Base-by-base conservation (phyloP, 768 basidiomycete genomes). In the Boletellus emodensis region DNA sequence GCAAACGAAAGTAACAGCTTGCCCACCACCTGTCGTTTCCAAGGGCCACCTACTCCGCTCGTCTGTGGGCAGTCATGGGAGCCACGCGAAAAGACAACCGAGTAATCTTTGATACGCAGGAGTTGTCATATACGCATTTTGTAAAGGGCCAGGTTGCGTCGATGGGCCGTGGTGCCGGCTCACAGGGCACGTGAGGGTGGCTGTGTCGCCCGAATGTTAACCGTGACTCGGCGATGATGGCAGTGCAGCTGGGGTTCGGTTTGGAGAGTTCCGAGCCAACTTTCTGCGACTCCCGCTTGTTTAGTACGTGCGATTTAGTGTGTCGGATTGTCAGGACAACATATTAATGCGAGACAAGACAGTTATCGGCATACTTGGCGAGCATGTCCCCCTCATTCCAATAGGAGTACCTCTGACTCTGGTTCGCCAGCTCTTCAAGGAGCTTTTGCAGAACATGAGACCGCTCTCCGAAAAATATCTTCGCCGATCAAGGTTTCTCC, bases 1-100 rank as follows among this genome's bases (percentile, higher is more conserved):
- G 28, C 6, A 28, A 28, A 28, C 28, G 28, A 28, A 28, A 9
- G 11, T 20, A 9, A 52, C 30, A 46, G 80, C 93, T 91, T 81
- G 96, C 94, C 94, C 94, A 87, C 94, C 94, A 60, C 95, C 94
- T 70, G 92, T 92, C 90, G 92, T 93, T 70, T 96, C 93, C 14
- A 85, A 86, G n/a, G 89, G 89, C 28, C 28, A 28, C 4, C 6
- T 9, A 9, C 28, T 28, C 6, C 28, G 28, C 28, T 28, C 28
- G 28, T 28, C 4, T 28, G 28, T 6, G 9, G 28, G 28, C 9
- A 9, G 6, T 28, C 28, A 28, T 9, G 9, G 28, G 62, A 72
- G 22, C 73, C 72, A 9, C 28, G 28, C 28, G 4, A 28, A 20
- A 20, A 20, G 20, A 28, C 28, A 28, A 28, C 28, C 4, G 28